Conservation (phyloP, 2,329 filamentous ascomycete genomes). For the Teratosphaeria nubilosa region DNA sequence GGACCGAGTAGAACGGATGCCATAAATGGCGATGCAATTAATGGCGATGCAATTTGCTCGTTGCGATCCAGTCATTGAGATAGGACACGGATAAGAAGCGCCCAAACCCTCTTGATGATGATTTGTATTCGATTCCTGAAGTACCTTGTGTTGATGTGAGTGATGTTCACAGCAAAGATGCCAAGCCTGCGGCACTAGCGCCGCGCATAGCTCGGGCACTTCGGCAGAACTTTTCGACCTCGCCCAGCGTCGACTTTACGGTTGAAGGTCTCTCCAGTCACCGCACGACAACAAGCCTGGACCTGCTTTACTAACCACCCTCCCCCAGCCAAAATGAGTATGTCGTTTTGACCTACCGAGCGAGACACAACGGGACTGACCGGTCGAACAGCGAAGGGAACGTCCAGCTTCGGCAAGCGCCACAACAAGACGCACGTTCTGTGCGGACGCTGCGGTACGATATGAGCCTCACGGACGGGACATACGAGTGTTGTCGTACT, state of each 20-base stretch:
- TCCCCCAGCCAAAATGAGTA: conserved; percentile 20
- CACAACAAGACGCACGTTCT: conserved; percentile 98
- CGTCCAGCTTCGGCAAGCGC: conserved; percentile 65
- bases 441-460: conserved; percentile 88
- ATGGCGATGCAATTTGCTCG: too few species aligned
- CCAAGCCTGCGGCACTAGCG: background rate
- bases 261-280: background rate
- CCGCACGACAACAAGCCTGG: background rate
- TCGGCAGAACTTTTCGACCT: background rate
- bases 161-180: background rate
- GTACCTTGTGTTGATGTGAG: too few species aligned
- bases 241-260: background rate
- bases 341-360: conserved; percentile 2
- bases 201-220: background rate
- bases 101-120: too few species aligned
- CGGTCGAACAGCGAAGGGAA: conserved; percentile 53
- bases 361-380: conserved; percentile 32
- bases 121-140: too few species aligned
- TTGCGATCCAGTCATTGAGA: too few species aligned
- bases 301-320: background rate
- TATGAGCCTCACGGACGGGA: conserved; percentile 35
- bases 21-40: too few species aligned
- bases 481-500: background rate
- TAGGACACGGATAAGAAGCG: too few species aligned
- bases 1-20: too few species aligned